phyloP scores from a whole-genome alignment of 1,284 basidiomycete species.

The Kalmanozyma brasiliensis region DNA sequence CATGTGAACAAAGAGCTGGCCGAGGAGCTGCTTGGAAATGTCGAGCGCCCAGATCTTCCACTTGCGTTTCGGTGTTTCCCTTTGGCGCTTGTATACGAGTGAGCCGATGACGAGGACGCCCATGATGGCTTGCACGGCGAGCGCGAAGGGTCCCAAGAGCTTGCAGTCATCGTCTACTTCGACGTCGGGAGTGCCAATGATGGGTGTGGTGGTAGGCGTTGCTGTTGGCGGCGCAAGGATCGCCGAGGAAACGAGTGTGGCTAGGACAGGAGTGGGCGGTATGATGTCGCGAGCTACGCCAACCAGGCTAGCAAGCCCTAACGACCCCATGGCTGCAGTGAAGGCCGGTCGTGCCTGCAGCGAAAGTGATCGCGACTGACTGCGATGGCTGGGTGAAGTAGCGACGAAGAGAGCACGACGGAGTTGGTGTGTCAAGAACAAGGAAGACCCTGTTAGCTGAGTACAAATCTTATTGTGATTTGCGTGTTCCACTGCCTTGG shows the following conservation, averaged over 20 bases:
- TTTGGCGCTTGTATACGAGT: slow-evolving; percentile 86
- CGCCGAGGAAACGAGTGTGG: slow-evolving; percentile 4
- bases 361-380: not conserved
- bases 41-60: slow-evolving; percentile 85
- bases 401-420: not conserved
- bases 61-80: slow-evolving; percentile 83
- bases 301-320: slow-evolving; percentile 8
- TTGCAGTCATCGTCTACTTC: slow-evolving; percentile 60
- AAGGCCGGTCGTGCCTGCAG: slow-evolving; percentile 1
- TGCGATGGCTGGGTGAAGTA: not conserved
- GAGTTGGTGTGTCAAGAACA: not conserved
- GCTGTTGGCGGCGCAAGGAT: slow-evolving; percentile 20
- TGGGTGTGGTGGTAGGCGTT: slow-evolving; percentile 19
- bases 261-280: slow-evolving; percentile 14
- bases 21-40: slow-evolving; percentile 79
- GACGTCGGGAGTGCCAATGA: slow-evolving; percentile 42
- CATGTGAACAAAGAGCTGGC: slow-evolving; percentile 88
- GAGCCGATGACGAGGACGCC: slow-evolving; percentile 85
- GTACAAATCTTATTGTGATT: too few species aligned
- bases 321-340: slow-evolving; percentile 14
- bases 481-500: not conserved
- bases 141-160: slow-evolving; percentile 57
- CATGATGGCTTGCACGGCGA: slow-evolving; percentile 80
- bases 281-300: slow-evolving; percentile 14
- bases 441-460: slow-evolving; percentile 3